A percentile compares a stretch with the other conserved stretches of the same genome.
These are phyloP conservation scores for Coemansia sp. DNA, from an alignment of 192 early-diverging fungal species.

Conservation along the genomic window DNA sequence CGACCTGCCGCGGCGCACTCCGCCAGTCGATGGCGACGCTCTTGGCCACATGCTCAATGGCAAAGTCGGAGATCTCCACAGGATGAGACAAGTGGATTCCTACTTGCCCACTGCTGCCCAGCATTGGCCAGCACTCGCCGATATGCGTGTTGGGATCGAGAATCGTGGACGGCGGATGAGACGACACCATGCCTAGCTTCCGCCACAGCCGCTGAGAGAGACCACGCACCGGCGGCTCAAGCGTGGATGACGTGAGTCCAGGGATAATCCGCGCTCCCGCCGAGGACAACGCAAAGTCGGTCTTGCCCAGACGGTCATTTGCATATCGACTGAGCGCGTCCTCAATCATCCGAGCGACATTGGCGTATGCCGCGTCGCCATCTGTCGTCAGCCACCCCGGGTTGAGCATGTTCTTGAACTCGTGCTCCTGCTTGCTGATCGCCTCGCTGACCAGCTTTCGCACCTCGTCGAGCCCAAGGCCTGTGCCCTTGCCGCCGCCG, in stretches of 20 bases:
- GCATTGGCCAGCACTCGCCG: conserved; percentile 77
- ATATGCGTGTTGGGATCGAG: conserved; percentile 54
- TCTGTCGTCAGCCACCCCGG: conserved; percentile 37
- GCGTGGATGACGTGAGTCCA: conserved; percentile 59
- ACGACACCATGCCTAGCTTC: conserved; percentile 33
- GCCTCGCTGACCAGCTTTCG: conserved; percentile 38
- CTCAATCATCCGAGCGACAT: conserved; percentile 56
- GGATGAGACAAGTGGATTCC: conserved; percentile 59
- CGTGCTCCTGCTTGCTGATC: conserved; percentile 31
- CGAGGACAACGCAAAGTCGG: conserved; percentile 68
- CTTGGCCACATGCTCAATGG: conserved; percentile 66
- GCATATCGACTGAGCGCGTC: conserved; percentile 59
- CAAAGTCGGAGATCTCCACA: conserved; percentile 60
- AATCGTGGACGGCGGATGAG: conserved; percentile 38
- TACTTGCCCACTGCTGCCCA: conserved; percentile 58
- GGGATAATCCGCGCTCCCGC: conserved; percentile 65
- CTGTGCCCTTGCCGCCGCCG: conserved; percentile 16
- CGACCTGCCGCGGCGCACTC: conserved; percentile 63
- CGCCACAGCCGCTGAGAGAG: conserved; percentile 18
- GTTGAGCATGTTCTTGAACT: conserved; percentile 36
- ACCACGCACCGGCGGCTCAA: conserved; percentile 32
- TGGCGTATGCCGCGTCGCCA: conserved; percentile 40
- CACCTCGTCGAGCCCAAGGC: conserved; percentile 25
- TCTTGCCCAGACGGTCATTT: conserved; percentile 55
- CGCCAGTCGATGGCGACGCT: conserved; percentile 57